Conservation (phyloP, 2,329 filamentous ascomycete species). For the Apiospora sp. region DNA sequence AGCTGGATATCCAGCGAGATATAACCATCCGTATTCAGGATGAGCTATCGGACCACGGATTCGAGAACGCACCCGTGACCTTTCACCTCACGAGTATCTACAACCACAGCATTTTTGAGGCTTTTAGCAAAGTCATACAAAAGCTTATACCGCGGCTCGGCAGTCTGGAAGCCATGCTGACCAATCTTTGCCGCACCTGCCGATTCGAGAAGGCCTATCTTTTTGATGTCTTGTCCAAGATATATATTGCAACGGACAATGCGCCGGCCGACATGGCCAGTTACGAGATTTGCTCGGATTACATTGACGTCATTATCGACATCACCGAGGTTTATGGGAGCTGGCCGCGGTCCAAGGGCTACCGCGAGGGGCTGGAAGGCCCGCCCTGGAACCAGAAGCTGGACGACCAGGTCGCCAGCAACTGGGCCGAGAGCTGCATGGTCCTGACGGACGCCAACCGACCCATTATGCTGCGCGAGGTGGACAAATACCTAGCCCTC, state of each 20-base stretch:
- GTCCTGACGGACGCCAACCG: slow-evolving; percentile 70
- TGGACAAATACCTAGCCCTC: slow-evolving; percentile 78
- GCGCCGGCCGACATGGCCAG: slow-evolving; percentile 92
- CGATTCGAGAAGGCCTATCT: slow-evolving; percentile 98
- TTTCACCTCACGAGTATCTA: slow-evolving; percentile 99
- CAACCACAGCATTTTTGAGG: slow-evolving; percentile 98
- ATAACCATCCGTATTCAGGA: slow-evolving; percentile 97
- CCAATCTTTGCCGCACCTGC: slow-evolving; percentile 90
- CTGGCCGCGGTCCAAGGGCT: slow-evolving; percentile 67
- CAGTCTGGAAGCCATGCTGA: slow-evolving; percentile 91
- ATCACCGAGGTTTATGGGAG: slow-evolving; percentile 92
- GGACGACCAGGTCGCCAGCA: slow-evolving; percentile 71
- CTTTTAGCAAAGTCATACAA: slow-evolving; percentile 97
- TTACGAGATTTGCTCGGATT: slow-evolving; percentile 98
- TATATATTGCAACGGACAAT: slow-evolving; percentile 97
- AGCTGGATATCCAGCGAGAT: slow-evolving; percentile 93
- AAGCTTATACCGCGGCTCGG: slow-evolving; percentile 94
- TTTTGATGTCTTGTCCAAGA: slow-evolving; percentile 97
- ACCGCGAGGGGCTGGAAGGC: slow-evolving; percentile 64
- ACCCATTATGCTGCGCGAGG: slow-evolving; percentile 73
- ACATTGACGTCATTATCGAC: slow-evolving; percentile 98
- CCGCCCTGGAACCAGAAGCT: slow-evolving; percentile 68
- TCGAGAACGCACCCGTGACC: slow-evolving; percentile 91
- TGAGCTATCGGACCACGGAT: slow-evolving; percentile 90
- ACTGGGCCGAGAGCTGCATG: slow-evolving; percentile 72